Base-by-base conservation (phyloP, 805 yeast species). In the Barnettozyma sucrosica region DNA sequence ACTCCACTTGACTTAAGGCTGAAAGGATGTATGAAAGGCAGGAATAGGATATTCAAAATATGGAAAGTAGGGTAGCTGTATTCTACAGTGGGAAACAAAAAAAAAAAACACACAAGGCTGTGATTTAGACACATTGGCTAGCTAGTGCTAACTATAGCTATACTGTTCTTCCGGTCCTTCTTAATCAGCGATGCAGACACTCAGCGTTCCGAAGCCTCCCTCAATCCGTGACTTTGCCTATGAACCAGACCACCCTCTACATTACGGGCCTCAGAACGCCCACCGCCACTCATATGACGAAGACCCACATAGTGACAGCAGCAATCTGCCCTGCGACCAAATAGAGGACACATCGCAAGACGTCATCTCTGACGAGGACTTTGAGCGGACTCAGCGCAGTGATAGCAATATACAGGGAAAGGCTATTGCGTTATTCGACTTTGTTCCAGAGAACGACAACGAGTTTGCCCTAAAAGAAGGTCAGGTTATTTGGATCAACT, bases 381-480 rank as follows among this genome's bases (percentile, higher is more conserved):
- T 28, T 13, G 32, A 28, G 14, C 16, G n/a, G n/a, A 14, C 5
- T 6, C 32, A 28, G n/a, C 32, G 32, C 32, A 13, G 16, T 28
- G 25, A 36, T 45, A 38, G 41, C 24, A 34, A 43, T 52, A 68
- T 74, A n/a, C 71, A 75, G 59, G 69, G 80, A 51, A 48, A 77
- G 48, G 99, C 98, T 0, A 71, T 89, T 24, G 97, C 97, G 1
- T 64, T 93, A 41, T 93, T 89, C 63, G 92, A 90, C 57, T 93
- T 93, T 61, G 75, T 69, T 38, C 96, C 98, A 0, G 98, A 93
- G 63, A 93, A 93, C 64, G 96, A 89, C 57, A 93, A 93, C 65
- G 99, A 93, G 60, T 79, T 90, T 40, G 78, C 75, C 10, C 68
- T 93, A 28, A 66, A 60, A 13, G 95, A 85, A 57, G 96, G 96